A percentile compares a stretch with the other conserved stretches of the same genome.
These are phyloP conservation scores for Aspergillus awamori DNA, from an alignment of 2,329 filamentous ascomycete genomes.

Conservation along the genomic window DNA sequence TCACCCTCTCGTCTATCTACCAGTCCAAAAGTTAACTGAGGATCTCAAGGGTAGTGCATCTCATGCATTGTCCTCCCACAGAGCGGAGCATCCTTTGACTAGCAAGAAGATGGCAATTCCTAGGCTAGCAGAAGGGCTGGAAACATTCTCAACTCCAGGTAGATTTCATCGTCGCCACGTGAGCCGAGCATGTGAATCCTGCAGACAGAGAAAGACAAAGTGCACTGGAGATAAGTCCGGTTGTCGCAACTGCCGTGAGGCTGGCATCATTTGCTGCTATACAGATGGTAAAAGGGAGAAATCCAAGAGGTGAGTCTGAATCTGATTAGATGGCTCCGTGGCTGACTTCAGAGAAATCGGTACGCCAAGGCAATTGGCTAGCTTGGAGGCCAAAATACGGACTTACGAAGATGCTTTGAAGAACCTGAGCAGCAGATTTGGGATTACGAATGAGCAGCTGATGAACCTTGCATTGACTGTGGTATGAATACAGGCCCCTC, in stretches of 20 bases:
- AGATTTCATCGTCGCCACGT: constrained; percentile 43
- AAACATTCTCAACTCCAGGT: constrained; percentile 37
- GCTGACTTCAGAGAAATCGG: background rate
- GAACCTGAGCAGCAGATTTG: constrained; percentile 40
- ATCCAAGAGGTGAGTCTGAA: constrained; percentile 43
- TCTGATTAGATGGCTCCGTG: background rate
- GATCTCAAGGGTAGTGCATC: constrained; percentile 29
- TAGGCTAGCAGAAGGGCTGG: constrained; percentile 37
- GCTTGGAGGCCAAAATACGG: constrained; percentile 45
- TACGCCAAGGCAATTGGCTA: constrained; percentile 42
- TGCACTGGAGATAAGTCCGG: constrained; percentile 50
- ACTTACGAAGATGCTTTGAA: constrained; percentile 45
- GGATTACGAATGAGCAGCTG: constrained; percentile 40
- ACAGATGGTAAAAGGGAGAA: constrained; percentile 51
- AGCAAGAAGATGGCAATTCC: constrained; percentile 42
- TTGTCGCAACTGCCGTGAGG: constrained; percentile 49
- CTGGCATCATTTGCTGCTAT: constrained; percentile 49
- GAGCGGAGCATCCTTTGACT: constrained; percentile 23
- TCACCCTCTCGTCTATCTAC: background rate
- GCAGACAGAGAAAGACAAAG: constrained; percentile 50
- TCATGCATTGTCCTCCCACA: constrained; percentile 25
- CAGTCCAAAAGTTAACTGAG: background rate
- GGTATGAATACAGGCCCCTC: constrained; percentile 26
- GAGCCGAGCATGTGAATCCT: constrained; percentile 49
- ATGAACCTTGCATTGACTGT: constrained; percentile 37